phyloP scores from a whole-genome alignment of 2,329 filamentous ascomycete species.

The Trichoderma afroharzianum region DNA sequence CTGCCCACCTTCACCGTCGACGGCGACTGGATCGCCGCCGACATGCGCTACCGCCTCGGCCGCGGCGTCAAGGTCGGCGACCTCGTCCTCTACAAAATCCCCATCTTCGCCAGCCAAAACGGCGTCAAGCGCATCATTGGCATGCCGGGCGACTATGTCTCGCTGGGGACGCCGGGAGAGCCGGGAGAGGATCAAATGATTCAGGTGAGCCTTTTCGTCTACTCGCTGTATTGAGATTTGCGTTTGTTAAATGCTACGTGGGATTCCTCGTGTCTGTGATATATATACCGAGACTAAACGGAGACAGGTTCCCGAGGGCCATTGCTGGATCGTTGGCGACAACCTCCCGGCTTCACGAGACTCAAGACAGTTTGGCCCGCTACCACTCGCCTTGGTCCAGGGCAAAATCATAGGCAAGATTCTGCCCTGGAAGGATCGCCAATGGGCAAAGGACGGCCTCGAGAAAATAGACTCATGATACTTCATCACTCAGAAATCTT shows the following conservation, averaged over 20 bases:
- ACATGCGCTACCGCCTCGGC: slow-evolving; percentile 65
- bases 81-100: slow-evolving; percentile 74
- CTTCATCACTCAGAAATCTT: neutral
- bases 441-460: slow-evolving; percentile 47
- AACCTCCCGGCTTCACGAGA: slow-evolving; percentile 82
- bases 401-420: slow-evolving; percentile 74
- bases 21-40: slow-evolving; percentile 67
- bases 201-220: slow-evolving; percentile 48
- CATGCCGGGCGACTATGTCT: slow-evolving; percentile 72
- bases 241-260: neutral
- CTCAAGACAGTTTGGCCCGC: slow-evolving; percentile 78
- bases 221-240: neutral
- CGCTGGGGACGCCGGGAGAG: slow-evolving; percentile 58
- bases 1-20: slow-evolving; percentile 71
- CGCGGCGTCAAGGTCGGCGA: slow-evolving; percentile 71
- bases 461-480: slow-evolving; percentile 25
- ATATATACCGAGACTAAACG: neutral
- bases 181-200: slow-evolving; percentile 53
- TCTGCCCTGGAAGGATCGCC: slow-evolving; percentile 49
- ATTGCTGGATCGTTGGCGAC: slow-evolving; percentile 89
- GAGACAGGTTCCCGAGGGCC: slow-evolving; percentile 77
- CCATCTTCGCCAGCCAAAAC: slow-evolving; percentile 56
- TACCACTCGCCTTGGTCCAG: slow-evolving; percentile 78
- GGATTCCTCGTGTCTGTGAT: neutral
- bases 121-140: slow-evolving; percentile 79